Conservation (phyloP, 352 stramenopile species). For the Phytophthora aleatoria region DNA sequence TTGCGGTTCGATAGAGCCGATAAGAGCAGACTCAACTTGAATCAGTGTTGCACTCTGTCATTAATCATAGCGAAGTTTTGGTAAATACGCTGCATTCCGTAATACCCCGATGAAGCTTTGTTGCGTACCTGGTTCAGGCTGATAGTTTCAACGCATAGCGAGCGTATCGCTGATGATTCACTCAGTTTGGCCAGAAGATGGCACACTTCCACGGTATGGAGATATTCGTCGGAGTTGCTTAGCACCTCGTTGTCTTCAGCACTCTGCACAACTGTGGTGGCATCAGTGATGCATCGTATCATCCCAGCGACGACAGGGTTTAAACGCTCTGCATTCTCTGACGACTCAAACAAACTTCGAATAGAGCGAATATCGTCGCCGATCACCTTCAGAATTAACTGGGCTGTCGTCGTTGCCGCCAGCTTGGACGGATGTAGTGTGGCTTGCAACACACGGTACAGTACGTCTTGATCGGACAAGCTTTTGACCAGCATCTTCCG, state of each 20-base stretch:
- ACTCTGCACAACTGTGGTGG: conserved; percentile 44
- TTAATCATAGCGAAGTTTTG: conserved; percentile 1
- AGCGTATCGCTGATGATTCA: conserved; percentile 48
- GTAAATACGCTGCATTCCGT: neutral
- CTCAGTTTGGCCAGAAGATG: conserved; percentile 68
- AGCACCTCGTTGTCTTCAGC: conserved; percentile 49
- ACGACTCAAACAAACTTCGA: conserved; percentile 50
- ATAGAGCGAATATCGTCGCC: conserved; percentile 62
- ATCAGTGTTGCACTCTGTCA: conserved; percentile 66
- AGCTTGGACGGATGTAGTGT: conserved; percentile 74
- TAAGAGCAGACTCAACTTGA: conserved; percentile 64
- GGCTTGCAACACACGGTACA: conserved; percentile 73
- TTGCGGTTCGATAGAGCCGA: conserved; percentile 56
- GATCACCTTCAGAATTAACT: conserved; percentile 66
- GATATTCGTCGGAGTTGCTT: conserved; percentile 64
- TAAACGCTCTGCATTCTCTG: conserved; percentile 41
- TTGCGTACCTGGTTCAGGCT: conserved; percentile 73
- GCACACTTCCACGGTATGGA: conserved; percentile 64
- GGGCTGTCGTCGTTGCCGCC: conserved; percentile 49
- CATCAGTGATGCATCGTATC: conserved; percentile 64
- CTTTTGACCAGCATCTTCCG: conserved; percentile 59
- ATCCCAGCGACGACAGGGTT: conserved; percentile 57
- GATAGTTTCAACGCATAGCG: conserved; percentile 57
- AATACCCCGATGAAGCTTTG: neutral
- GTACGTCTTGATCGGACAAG: conserved; percentile 58